Conservation (phyloP, 495 filamentous ascomycete species). For the Xylaria nigripes region DNA sequence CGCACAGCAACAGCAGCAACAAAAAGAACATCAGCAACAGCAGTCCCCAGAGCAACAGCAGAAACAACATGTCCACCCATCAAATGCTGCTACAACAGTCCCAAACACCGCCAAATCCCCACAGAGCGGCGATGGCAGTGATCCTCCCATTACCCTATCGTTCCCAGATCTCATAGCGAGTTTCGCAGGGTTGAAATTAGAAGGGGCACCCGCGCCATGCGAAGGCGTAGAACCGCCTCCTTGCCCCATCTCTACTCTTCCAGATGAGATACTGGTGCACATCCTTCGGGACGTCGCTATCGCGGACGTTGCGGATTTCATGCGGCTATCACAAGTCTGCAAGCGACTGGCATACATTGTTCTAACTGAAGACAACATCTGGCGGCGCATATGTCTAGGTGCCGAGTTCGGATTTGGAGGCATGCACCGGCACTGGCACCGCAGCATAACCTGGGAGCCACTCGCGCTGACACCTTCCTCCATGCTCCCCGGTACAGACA, state of each 20-base stretch:
- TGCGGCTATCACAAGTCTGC: constrained; percentile 74
- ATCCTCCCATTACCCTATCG: constrained; percentile 28
- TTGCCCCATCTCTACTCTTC: constrained; percentile 69
- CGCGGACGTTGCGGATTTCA: constrained; percentile 69
- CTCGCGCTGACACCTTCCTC: constrained; percentile 32
- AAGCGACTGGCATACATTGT: constrained; percentile 81
- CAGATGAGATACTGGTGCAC: constrained; percentile 73
- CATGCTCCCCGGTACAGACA: constrained; percentile 15
- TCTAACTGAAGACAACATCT: constrained; percentile 77
- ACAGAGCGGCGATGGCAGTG: constrained; percentile 20
- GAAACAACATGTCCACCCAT: constrained; percentile 40
- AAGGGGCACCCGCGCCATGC: constrained; percentile 41
- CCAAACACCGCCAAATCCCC: constrained; percentile 50
- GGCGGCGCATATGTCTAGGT: constrained; percentile 67
- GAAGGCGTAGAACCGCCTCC: constrained; percentile 61
- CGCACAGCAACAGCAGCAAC: constrained; percentile 7
- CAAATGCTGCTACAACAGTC: constrained; percentile 44
- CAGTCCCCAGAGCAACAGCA: constrained; percentile 33
- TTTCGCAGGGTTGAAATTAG: constrained; percentile 61
- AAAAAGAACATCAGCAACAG: constrained; percentile 26
- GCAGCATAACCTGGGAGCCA: constrained; percentile 53
- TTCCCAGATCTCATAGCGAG: constrained; percentile 63
- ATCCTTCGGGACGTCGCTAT: constrained; percentile 64
- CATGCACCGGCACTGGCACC: constrained; percentile 77
- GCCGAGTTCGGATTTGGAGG: constrained; percentile 65